Evolutionary conservation across 2,329 filamentous ascomycete species (phyloP), one percentile per base, ranked within the genome.

Genomic region (Thermomyces lanuginosus): DNA sequence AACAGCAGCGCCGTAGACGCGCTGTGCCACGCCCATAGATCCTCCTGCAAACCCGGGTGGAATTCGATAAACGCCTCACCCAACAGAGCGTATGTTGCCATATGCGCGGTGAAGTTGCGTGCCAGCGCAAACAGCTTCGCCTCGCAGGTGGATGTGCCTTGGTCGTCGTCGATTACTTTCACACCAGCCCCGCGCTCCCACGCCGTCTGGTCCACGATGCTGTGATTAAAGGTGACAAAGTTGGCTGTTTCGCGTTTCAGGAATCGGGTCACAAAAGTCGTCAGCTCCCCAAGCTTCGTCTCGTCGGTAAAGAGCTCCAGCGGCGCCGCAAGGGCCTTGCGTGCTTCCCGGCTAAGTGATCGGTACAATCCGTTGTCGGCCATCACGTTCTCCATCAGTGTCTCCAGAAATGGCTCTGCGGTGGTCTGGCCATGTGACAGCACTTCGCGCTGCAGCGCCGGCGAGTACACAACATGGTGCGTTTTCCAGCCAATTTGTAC

Each of bases 161-260:
- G 52, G n/a, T 47, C 44, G 2, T 50, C 37, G 9, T 62, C 60
- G 3, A 53, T 42, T 6, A 57, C 45, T 2, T 49, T 47, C 1
- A 64, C 52, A 6, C 56, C 46, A 10, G 54, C 60, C n/a, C 45
- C 50, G 17, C 67, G 61, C 42, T 77, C 72, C 72, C 72, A 76
- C 2, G 56, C 54, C 38, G 61, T 59, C 33, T 74, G 67, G 39
- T 77, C 72, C 13, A 76, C 66, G 2, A 61, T 51, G 10, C 67
- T 72, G 5, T 60, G 53, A 19, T 60, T 61, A 38, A 72, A 73
- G 1, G 68, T 69, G 20, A 75, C 59, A 17, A 77, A 45, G 28
- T 68, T 63, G 4, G 65, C 62, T 7, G 66, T 53, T 10, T 60
- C 54, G 5, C 48, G 43, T 33, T 63, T 49, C 4, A 62, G 46